phyloP scores from a whole-genome alignment of 164 flowering plant genomes.

The Annona squamosa region DNA sequence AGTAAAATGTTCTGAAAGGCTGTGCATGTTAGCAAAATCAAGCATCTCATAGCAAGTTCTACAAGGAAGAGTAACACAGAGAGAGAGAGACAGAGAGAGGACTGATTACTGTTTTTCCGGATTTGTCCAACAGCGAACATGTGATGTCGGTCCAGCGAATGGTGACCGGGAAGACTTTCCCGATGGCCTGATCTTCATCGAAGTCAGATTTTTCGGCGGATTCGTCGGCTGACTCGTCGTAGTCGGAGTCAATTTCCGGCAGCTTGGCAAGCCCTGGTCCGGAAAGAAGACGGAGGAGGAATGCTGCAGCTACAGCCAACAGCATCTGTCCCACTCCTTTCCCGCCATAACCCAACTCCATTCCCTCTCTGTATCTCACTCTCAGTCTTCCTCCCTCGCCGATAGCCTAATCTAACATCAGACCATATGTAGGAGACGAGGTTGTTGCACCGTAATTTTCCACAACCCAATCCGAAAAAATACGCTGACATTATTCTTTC shows the following conservation, averaged over 20 bases:
- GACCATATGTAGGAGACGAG: background rate
- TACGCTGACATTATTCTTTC: too few relatives aligned
- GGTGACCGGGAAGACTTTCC: constrained; percentile 57
- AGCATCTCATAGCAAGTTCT: background rate
- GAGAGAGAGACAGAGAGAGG: background rate
- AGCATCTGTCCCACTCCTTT: constrained; percentile 70
- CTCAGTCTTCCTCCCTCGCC: constrained; percentile 1
- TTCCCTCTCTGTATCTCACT: constrained; percentile 5
- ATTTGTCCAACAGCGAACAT: constrained; percentile 67
- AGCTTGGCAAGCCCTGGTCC: constrained; percentile 52
- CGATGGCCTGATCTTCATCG: constrained; percentile 28
- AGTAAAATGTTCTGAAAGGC: background rate
- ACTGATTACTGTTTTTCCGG: constrained; percentile 56
- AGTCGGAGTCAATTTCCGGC: constrained; percentile 35
- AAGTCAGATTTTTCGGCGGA: constrained; percentile 19
- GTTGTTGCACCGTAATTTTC: background rate
- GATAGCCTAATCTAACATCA: background rate
- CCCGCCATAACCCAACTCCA: constrained; percentile 41
- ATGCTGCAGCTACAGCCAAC: constrained; percentile 71
- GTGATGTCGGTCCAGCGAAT: constrained; percentile 76
- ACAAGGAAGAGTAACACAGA: background rate
- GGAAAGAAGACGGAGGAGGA: constrained; percentile 67
- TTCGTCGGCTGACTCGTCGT: constrained; percentile 21
- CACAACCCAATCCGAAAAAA: too few relatives aligned
- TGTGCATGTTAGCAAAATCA: background rate